These are phyloP conservation scores for Hypoxylon crocopeplum DNA, from an alignment of 495 filamentous ascomycete species.

Conservation along the genomic window DNA sequence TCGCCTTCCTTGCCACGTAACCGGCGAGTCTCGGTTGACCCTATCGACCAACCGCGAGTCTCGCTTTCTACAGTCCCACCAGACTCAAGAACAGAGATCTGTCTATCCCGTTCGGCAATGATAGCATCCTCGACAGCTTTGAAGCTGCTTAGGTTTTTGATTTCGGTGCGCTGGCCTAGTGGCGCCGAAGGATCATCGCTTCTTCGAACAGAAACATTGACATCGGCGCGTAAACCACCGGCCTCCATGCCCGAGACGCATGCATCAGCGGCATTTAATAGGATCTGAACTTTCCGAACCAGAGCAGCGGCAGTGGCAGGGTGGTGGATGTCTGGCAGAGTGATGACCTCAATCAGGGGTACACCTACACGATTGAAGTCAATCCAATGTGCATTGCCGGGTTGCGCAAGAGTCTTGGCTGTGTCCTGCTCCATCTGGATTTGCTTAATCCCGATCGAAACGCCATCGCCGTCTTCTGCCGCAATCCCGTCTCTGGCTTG, in stretches of 20 bases:
- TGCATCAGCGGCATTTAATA: constrained; percentile 80
- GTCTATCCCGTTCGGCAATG: constrained; percentile 84
- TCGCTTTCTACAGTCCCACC: constrained; percentile 84
- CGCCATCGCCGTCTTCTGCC: constrained; percentile 65
- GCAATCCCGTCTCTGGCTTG: constrained; percentile 81
- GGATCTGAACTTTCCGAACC: constrained; percentile 85
- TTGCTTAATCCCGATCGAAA: constrained; percentile 84
- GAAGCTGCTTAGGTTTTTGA: constrained; percentile 96
- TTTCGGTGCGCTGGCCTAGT: constrained; percentile 90
- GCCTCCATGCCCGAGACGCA: constrained; percentile 91
- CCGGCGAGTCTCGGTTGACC: constrained; percentile 75
- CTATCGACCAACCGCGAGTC: constrained; percentile 91
- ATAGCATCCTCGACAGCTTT: constrained; percentile 95
- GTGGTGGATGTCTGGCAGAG: constrained; percentile 81
- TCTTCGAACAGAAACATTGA: constrained; percentile 88
- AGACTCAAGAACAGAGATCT: constrained; percentile 79
- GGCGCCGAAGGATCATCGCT: constrained; percentile 49
- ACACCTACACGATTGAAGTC: constrained; percentile 95
- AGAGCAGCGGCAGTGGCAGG: constrained; percentile 85
- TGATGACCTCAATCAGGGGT: constrained; percentile 95
- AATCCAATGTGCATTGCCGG: constrained; percentile 73
- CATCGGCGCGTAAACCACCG: constrained; percentile 89
- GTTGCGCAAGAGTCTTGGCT: constrained; percentile 86
- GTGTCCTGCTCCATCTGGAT: constrained; percentile 98
- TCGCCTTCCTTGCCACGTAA: constrained; percentile 95